These are phyloP conservation scores for Trypanosoma conorhini DNA, from an alignment of 208 protist species.

Conservation along the genomic window DNA sequence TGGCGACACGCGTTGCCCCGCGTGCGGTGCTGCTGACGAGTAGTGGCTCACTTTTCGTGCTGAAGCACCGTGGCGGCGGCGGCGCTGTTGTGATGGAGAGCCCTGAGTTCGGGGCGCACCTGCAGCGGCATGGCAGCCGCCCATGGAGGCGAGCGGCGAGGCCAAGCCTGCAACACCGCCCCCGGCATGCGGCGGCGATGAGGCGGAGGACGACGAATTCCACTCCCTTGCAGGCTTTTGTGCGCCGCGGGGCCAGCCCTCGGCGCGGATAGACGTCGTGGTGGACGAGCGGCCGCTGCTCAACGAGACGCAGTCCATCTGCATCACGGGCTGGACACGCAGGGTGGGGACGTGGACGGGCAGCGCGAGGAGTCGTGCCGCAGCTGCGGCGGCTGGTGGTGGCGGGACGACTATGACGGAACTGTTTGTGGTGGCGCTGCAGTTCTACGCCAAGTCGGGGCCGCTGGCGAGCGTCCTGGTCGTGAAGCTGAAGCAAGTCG, in stretches of 20 bases:
- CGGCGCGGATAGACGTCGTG: constrained; percentile 3
- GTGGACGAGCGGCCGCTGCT: constrained; percentile 1
- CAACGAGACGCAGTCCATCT: constrained; percentile 4
- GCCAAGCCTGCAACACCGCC: neutral
- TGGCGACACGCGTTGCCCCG: constrained; percentile 10
- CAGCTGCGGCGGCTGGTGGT: neutral
- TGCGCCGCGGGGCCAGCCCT: neutral
- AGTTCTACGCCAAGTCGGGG: constrained; percentile 8
- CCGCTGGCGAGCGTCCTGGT: constrained; percentile 8
- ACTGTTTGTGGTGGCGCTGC: constrained; percentile 7
- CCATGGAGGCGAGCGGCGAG: neutral
- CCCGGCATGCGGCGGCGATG: neutral
- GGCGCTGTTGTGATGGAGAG: neutral
- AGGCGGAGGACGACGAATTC: neutral
- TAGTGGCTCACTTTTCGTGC: constrained; percentile 1
- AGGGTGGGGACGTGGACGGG: neutral
- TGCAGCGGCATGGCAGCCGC: neutral
- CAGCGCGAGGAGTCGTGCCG: neutral
- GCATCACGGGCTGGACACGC: constrained; percentile 13
- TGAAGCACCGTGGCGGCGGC: constrained; percentile 5
- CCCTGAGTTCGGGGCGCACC: constrained; percentile 13
- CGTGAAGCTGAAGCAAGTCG: constrained; percentile 21
- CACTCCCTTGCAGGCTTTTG: neutral
- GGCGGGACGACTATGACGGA: neutral
- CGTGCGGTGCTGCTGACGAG: constrained; percentile 10